A percentile compares a stretch with the other conserved stretches of the same genome.
phyloP scores from a whole-genome alignment of 2,329 filamentous ascomycete species.

The Penicillium crustosum region DNA sequence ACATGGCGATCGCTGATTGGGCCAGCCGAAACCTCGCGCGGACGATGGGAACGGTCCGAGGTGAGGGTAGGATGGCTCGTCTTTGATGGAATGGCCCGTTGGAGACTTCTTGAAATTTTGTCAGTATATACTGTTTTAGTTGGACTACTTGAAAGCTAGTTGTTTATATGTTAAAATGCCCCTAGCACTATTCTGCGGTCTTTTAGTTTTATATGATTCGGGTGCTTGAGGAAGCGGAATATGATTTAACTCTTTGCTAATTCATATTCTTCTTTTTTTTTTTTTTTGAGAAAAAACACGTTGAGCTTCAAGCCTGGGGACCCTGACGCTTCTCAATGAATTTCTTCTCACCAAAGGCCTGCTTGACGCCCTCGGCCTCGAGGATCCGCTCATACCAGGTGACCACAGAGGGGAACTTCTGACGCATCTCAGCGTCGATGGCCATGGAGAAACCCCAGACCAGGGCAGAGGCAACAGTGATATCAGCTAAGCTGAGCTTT shows the following conservation, averaged over 20 bases:
- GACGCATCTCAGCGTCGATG: constrained; percentile 30
- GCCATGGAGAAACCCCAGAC: constrained; percentile 27
- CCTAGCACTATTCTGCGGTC: neutral
- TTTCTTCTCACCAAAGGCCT: constrained; percentile 31
- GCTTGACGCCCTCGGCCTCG: constrained; percentile 26
- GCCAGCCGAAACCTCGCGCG: constrained; percentile 43
- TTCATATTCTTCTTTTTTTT: too few species aligned
- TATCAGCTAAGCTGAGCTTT: constrained; percentile 31
- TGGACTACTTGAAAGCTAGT: neutral
- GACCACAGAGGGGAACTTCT: constrained; percentile 24
- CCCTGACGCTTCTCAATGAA: constrained; percentile 26
- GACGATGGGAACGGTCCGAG: constrained; percentile 24
- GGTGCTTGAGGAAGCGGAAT: neutral
- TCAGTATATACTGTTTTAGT: neutral
- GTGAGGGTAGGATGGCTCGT: constrained; percentile 23
- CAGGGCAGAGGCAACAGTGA: constrained; percentile 26
- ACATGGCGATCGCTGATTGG: constrained; percentile 52
- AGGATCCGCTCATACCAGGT: constrained; percentile 29
- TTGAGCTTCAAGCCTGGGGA: neutral
- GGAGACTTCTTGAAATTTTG: neutral
- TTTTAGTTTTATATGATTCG: neutral
- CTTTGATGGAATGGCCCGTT: constrained; percentile 16
- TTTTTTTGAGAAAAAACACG: too few species aligned
- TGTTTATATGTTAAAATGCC: neutral
- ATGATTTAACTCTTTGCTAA: neutral